Conservation (phyloP, 1,284 basidiomycete genomes). For the Taiwanofungus camphoratus region DNA sequence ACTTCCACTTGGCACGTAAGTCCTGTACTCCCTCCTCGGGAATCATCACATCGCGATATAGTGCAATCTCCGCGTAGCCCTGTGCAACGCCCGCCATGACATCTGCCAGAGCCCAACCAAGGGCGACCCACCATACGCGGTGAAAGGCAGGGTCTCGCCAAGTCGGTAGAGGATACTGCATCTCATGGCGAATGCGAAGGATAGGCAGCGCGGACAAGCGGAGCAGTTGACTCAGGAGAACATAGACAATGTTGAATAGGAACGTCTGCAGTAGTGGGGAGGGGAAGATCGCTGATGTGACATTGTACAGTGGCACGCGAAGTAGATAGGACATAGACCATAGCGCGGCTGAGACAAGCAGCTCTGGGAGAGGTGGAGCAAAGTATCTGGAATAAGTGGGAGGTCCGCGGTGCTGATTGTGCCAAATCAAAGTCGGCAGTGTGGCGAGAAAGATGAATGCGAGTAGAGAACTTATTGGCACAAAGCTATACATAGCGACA, state of each 20-base stretch:
- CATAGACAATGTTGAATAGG: constrained; percentile 45
- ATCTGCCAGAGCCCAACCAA: constrained; percentile 67
- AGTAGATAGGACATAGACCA: constrained; percentile 57
- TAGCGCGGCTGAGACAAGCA: constrained; percentile 50
- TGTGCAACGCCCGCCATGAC: constrained; percentile 56
- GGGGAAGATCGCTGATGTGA: constrained; percentile 21
- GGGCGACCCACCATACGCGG: constrained; percentile 67
- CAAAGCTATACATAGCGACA: constrained; percentile 47
- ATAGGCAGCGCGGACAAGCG: constrained; percentile 51
- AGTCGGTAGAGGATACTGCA: constrained; percentile 38
- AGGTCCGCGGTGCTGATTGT: constrained; percentile 25
- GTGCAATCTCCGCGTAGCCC: constrained; percentile 58
- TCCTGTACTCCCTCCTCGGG: constrained; percentile 32
- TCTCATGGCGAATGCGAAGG: constrained; percentile 44
- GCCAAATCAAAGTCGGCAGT: constrained; percentile 44
- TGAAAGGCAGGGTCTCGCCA: constrained; percentile 55
- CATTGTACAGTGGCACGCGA: constrained; percentile 43
- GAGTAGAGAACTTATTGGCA: constrained; percentile 46
- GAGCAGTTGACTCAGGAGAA: constrained; percentile 43
- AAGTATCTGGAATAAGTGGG: constrained; percentile 41
- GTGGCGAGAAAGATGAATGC: constrained; percentile 43
- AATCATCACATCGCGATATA: constrained; percentile 65
- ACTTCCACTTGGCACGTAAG: constrained; percentile 26
- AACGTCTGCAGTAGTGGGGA: constrained; percentile 34
- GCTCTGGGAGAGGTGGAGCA: constrained; percentile 54